Conservation (phyloP, 2,329 filamentous ascomycete species). For the Ceratocystis diversiconidia region DNA sequence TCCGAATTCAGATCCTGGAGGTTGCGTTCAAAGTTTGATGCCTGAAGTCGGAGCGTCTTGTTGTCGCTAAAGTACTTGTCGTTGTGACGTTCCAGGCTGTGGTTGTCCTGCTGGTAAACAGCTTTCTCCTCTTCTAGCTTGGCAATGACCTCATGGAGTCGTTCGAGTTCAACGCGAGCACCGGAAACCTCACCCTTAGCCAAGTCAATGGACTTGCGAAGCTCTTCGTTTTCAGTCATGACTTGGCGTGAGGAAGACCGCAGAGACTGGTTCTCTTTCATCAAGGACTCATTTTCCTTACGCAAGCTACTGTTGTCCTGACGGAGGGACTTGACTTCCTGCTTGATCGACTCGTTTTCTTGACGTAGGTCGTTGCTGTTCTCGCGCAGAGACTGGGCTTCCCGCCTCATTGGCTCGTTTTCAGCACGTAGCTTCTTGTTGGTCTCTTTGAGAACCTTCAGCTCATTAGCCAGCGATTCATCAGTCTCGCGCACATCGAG, state of each 20-base stretch:
- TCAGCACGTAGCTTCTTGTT: slow-evolving; percentile 20
- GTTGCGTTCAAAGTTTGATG: slow-evolving; percentile 34
- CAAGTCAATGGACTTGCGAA: slow-evolving; percentile 30
- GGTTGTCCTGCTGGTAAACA: slow-evolving; percentile 36
- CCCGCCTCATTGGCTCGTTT: slow-evolving; percentile 26
- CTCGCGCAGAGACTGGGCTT: slow-evolving; percentile 30
- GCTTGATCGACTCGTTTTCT: slow-evolving; percentile 27
- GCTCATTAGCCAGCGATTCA: slow-evolving; percentile 30
- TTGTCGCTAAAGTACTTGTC: slow-evolving; percentile 42
- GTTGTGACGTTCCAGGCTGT: slow-evolving; percentile 39
- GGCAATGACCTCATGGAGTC: slow-evolving; percentile 28
- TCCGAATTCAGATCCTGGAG: slow-evolving; percentile 34
- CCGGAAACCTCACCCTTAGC: slow-evolving; percentile 31
- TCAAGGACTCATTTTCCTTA: slow-evolving; percentile 31
- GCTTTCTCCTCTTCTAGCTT: slow-evolving; percentile 31
- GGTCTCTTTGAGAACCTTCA: slow-evolving; percentile 28
- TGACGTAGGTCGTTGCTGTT: slow-evolving; percentile 29
- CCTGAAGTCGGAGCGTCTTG: slow-evolving; percentile 35
- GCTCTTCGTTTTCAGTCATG: slow-evolving; percentile 31
- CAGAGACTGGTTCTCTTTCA: slow-evolving; percentile 33
- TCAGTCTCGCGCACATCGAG: slow-evolving; percentile 29
- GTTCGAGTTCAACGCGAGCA: slow-evolving; percentile 30
- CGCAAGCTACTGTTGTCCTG: slow-evolving; percentile 30
- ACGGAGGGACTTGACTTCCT: slow-evolving; percentile 31
- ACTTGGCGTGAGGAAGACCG: slow-evolving; percentile 30